Base-by-base conservation (phyloP, 805 yeast genomes). In the Ogataea pini region DNA sequence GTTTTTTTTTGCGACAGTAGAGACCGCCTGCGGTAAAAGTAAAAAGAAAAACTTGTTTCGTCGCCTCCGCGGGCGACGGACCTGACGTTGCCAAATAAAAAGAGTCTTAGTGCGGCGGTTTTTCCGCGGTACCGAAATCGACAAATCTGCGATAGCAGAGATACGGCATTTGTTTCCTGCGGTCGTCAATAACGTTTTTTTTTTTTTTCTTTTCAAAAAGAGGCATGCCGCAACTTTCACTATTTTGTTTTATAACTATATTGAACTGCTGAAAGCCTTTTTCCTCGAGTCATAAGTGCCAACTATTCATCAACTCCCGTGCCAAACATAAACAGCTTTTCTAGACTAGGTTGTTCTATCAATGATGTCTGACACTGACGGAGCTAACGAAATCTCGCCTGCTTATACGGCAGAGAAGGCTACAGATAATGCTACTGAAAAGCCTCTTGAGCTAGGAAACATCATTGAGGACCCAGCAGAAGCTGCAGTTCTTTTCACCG, bases 381-480 rank as follows among this genome's bases (percentile, higher is more conserved):
- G 17, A 5, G 42, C 17, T n/a, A 25, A n/a, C 7, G 42, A n/a
- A 3, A 27, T 39, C 14, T 39, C 49, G 25, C 28, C 44, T 14
- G 40, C 38, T 20, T 41, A 22, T 13, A 41, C 47, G 14, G 32
- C 38, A 2, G 53, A 47, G 42, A 49, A 49, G 37, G 50, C 36
- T 4, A 36, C 40, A 6, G 45, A 20, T 27, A 51, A 47, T 17
- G 37, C 56, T 12, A 52, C 54, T 6, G 49, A 52, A 37, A 62
- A 61, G 40, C 53, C 59, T 20, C 46, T 63, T 13, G 56, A 57
- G 19, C 50, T 63, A n/a, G 51, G 48, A 20, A 59, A 54, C 43
- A 47, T 64, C 8, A 49, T 58, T 7, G 60, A 57, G 27, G 57
- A 64, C 36, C 67, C 67, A 14, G 51, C 58, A 3, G 69, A 63